Conservation (phyloP, 495 filamentous ascomycete genomes). For the Stereocaulon alpinum region DNA sequence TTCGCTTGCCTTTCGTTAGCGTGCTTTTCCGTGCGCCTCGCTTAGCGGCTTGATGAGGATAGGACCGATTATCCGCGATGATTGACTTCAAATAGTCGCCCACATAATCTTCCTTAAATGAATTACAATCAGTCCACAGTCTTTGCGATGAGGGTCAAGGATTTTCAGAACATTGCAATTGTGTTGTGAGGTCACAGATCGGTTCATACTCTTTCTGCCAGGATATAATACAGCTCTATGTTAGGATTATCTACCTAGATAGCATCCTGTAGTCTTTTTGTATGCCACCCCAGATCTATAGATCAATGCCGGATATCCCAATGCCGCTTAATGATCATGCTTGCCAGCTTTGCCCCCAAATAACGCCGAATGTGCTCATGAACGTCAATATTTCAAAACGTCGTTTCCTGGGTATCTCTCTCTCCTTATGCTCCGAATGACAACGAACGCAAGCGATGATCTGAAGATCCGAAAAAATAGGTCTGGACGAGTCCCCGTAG, state of each 20-base stretch:
- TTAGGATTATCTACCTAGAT: neutral
- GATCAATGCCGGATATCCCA: neutral
- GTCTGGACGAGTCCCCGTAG: too few relatives aligned
- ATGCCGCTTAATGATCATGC: neutral
- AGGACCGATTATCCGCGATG: neutral
- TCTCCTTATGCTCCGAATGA: neutral
- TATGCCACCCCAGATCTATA: neutral
- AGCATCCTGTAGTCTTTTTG: neutral
- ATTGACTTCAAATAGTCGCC: too few relatives aligned
- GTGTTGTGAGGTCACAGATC: too few relatives aligned
- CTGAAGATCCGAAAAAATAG: neutral
- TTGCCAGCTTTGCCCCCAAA: neutral
- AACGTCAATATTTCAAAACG: neutral
- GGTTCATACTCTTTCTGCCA: too few relatives aligned
- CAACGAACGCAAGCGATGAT: neutral
- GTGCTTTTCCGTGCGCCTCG: slow-evolving; percentile 13
- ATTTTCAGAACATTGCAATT: too few relatives aligned
- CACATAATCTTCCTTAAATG: too few relatives aligned
- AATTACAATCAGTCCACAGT: too few relatives aligned
- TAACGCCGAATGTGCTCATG: neutral
- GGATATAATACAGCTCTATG: neutral
- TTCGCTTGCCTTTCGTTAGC: slow-evolving; percentile 10
- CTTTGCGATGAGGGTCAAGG: too few relatives aligned
- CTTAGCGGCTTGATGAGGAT: slow-evolving; percentile 18
- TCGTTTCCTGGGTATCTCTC: slow-evolving; percentile 8